Conservation (phyloP, 1,284 basidiomycete species). For the Apiotrichum gracile region DNA sequence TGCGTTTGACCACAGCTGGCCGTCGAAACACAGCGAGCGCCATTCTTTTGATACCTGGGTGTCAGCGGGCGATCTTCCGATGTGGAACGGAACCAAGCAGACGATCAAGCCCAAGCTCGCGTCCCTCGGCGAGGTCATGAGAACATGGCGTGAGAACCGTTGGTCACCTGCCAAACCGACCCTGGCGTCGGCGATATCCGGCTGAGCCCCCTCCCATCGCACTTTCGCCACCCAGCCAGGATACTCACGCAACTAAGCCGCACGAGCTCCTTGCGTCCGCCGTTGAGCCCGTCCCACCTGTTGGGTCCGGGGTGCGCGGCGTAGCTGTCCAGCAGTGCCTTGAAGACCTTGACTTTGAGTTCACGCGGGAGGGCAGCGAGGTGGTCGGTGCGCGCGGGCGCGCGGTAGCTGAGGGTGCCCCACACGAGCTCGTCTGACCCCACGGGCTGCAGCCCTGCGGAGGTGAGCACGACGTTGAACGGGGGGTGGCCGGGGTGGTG, state of each 20-base stretch:
- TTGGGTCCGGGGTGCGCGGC: slow-evolving; percentile 50
- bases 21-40: slow-evolving; percentile 73
- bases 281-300: slow-evolving; percentile 66
- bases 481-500: not conserved
- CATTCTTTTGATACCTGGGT: slow-evolving; percentile 75
- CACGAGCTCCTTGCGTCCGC: slow-evolving; percentile 68
- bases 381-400: slow-evolving; percentile 6
- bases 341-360: slow-evolving; percentile 62
- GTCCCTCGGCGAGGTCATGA: no score
- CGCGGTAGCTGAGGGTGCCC: slow-evolving; percentile 17
- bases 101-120: no score
- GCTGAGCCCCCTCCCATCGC: not conserved
- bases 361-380: slow-evolving; percentile 62
- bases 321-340: slow-evolving; percentile 44
- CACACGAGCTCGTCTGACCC: slow-evolving; percentile 16
- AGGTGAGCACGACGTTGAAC: slow-evolving; percentile 11
- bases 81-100: no score
- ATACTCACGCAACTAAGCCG: slow-evolving; percentile 66
- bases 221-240: slow-evolving; percentile 7
- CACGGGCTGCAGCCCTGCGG: slow-evolving; percentile 12
- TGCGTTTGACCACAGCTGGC: slow-evolving; percentile 71
- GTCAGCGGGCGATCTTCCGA: not conserved
- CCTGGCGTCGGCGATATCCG: no score
- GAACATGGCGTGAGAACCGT: no score
- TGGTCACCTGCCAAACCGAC: no score